Conservation (phyloP, 176 grass and related monocot species). For the Ensete ventricosum region DNA sequence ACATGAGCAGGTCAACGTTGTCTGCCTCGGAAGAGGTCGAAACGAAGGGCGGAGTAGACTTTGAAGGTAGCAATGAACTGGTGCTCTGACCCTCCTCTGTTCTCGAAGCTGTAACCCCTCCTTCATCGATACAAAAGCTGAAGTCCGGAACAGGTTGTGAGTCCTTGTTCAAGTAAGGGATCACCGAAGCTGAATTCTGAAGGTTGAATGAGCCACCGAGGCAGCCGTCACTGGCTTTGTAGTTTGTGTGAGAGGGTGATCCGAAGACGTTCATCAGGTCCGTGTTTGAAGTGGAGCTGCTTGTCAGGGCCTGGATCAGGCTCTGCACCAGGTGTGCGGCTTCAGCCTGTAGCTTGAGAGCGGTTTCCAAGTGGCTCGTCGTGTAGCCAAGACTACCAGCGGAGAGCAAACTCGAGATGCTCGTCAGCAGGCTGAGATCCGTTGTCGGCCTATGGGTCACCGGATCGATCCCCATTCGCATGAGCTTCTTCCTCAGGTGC, state of each 20-base stretch:
- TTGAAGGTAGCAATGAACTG: not conserved
- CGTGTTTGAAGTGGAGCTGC: not conserved
- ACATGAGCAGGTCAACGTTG: not conserved
- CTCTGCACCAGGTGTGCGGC: not conserved
- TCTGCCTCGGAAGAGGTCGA: not conserved
- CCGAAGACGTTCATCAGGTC: not conserved
- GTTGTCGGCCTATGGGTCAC: constrained; percentile 1
- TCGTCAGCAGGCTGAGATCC: not conserved
- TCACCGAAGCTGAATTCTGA: not conserved
- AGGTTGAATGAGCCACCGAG: not conserved
- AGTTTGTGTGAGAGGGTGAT: not conserved
- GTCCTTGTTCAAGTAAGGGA: not conserved
- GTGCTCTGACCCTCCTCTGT: not conserved
- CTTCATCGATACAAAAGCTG: not conserved
- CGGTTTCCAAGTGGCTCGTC: not conserved
- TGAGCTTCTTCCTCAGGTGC: constrained; percentile 1
- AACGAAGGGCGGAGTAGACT: not conserved
- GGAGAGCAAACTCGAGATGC: not conserved
- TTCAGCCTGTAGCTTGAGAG: not conserved
- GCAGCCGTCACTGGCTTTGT: not conserved
- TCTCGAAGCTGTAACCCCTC: not conserved
- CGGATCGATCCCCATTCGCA: not conserved
- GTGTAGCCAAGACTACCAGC: not conserved
- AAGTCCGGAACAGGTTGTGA: not conserved
- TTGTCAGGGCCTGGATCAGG: not conserved